These are phyloP conservation scores for Boletus hoseneyae DNA, from an alignment of 1,284 basidiomycete genomes.

Conservation along the genomic window DNA sequence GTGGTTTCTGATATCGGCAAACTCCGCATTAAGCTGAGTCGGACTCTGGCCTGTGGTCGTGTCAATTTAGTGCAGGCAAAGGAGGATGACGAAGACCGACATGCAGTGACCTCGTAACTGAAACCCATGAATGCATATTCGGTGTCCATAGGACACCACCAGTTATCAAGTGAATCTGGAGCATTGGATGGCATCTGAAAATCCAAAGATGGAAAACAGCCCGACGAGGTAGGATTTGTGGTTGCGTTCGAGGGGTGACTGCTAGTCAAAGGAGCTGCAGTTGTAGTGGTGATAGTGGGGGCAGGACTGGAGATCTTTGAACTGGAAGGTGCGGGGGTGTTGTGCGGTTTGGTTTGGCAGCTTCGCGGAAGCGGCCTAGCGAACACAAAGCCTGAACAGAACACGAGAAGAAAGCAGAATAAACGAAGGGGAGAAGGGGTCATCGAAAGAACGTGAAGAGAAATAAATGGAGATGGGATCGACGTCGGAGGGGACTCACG, in stretches of 20 bases:
- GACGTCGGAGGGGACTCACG: neutral
- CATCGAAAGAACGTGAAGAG: neutral
- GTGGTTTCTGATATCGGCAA: constrained; percentile 54
- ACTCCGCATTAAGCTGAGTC: constrained; percentile 52
- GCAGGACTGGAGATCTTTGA: neutral
- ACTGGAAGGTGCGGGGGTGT: neutral
- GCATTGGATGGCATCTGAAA: constrained; percentile 54
- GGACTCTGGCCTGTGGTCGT: constrained; percentile 44
- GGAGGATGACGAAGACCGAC: constrained; percentile 33
- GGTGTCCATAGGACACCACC: constrained; percentile 62
- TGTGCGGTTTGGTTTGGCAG: constrained; percentile 5
- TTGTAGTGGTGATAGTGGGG: too few species aligned
- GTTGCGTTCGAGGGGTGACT: neutral
- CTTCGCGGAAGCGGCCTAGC: constrained; percentile 15
- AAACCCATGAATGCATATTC: constrained; percentile 75
- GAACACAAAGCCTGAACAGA: constrained; percentile 5
- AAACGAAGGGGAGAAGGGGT: neutral
- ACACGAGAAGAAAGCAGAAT: constrained; percentile 10
- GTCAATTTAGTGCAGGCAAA: neutral
- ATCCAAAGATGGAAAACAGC: constrained; percentile 55
- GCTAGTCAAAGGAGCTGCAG: neutral
- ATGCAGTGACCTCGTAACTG: constrained; percentile 64
- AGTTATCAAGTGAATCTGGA: constrained; percentile 47
- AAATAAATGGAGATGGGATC: neutral
- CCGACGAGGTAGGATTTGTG: neutral